A percentile compares a stretch with the other conserved stretches of the same genome.
phyloP scores from a whole-genome alignment of 2,329 filamentous ascomycete species.

The Alternaria ventricosa region DNA sequence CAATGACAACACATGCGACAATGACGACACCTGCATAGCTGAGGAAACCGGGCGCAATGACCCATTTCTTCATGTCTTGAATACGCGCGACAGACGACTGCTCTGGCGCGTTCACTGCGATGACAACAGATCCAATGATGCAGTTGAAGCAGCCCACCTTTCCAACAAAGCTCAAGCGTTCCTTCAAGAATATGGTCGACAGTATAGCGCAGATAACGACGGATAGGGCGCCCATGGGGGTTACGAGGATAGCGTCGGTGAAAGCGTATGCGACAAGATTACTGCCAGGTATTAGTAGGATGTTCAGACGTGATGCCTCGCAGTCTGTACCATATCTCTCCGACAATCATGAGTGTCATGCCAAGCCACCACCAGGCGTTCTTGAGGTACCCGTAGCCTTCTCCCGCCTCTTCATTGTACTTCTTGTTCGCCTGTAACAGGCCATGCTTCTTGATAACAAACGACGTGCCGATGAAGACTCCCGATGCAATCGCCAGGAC shows the following conservation, averaged over 20 bases:
- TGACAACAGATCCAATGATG: slow-evolving; percentile 90
- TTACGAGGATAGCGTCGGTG: slow-evolving; percentile 94
- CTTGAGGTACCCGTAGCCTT: slow-evolving; percentile 96
- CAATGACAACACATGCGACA: slow-evolving; percentile 72
- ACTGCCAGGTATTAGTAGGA: slow-evolving; percentile 31
- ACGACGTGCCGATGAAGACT: slow-evolving; percentile 90
- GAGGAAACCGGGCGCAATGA: slow-evolving; percentile 85
- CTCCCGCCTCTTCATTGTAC: slow-evolving; percentile 93
- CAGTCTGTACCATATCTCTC: slow-evolving; percentile 70
- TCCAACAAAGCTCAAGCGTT: slow-evolving; percentile 91
- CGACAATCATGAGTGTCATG: slow-evolving; percentile 96
- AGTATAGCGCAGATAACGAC: slow-evolving; percentile 92
- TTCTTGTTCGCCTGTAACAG: slow-evolving; percentile 92
- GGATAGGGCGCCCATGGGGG: slow-evolving; percentile 85
- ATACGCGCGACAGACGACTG: slow-evolving; percentile 86
- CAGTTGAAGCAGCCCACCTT: slow-evolving; percentile 96
- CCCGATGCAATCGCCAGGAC: slow-evolving; percentile 85
- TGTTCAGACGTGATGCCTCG: slow-evolving; percentile 42
- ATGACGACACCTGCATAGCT: slow-evolving; percentile 84
- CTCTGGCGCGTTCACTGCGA: slow-evolving; percentile 89
- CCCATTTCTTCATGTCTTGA: slow-evolving; percentile 88
- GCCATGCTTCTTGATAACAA: slow-evolving; percentile 94
- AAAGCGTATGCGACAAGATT: slow-evolving; percentile 98
- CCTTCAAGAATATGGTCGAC: slow-evolving; percentile 94
- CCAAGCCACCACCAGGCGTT: slow-evolving; percentile 94